phyloP scores from a whole-genome alignment of 257 asterid species.

The Solanum pinnatisectum region DNA sequence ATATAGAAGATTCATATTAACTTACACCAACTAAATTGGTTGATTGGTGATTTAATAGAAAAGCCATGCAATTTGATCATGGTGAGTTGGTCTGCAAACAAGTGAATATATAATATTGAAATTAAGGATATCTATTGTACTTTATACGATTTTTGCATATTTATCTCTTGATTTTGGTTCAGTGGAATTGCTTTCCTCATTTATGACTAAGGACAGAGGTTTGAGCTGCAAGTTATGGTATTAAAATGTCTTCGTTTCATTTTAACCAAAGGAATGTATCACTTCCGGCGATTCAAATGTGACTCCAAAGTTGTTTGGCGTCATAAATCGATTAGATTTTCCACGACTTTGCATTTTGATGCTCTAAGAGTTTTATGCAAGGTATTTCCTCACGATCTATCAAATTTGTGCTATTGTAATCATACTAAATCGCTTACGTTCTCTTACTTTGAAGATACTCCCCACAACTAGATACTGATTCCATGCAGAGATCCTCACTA shows the following conservation, averaged over 20 bases:
- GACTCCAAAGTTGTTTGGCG: slow-evolving; percentile 32
- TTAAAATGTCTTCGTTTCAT: slow-evolving; percentile 46
- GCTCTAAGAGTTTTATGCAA: slow-evolving; percentile 54
- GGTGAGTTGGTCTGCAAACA: background rate
- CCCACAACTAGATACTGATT: slow-evolving; percentile 19
- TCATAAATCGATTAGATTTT: slow-evolving; percentile 30
- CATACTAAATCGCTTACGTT: slow-evolving; percentile 1
- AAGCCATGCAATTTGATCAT: too few species aligned
- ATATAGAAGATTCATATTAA: too few species aligned
- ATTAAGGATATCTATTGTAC: background rate
- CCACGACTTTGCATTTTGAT: slow-evolving; percentile 42
- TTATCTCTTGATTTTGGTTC: slow-evolving; percentile 14
- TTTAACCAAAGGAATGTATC: slow-evolving; percentile 37
- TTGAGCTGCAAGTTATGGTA: slow-evolving; percentile 44
- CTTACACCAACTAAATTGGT: too few species aligned
- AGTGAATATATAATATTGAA: background rate
- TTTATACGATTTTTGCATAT: background rate
- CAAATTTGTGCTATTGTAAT: slow-evolving; percentile 6
- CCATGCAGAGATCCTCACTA: slow-evolving; percentile 38
- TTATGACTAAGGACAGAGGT: slow-evolving; percentile 43
- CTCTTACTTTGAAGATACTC: slow-evolving; percentile 40
- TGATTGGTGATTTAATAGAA: too few species aligned
- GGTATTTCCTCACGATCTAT: slow-evolving; percentile 32
- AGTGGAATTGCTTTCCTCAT: slow-evolving; percentile 49
- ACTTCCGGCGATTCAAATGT: slow-evolving; percentile 20